Percentiles rank a stretch among this genome's conserved stretches.
phyloP scores from a whole-genome alignment of 2,329 filamentous ascomycete species.

The Cordyceps militaris region DNA sequence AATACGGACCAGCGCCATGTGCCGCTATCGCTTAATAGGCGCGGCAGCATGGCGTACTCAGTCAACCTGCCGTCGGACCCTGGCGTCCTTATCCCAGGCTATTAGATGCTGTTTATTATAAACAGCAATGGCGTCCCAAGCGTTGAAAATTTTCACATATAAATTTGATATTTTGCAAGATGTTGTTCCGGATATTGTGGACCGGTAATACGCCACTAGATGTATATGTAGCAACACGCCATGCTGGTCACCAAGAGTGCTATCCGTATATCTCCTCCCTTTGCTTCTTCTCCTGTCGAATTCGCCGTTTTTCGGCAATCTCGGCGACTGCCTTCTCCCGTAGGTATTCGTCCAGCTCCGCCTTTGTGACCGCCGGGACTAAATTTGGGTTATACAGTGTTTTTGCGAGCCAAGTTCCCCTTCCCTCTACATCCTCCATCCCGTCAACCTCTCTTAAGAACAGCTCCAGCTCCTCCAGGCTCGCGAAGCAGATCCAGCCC shows the following conservation, averaged over 20 bases:
- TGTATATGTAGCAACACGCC: not conserved
- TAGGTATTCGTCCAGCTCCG: conserved; percentile 7
- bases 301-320: conserved; percentile 3
- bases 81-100: too few relatives aligned
- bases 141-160: not conserved
- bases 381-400: conserved; percentile 1
- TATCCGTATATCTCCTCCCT: not conserved
- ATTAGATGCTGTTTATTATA: too few relatives aligned
- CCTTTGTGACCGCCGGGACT: conserved; percentile 1
- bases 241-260: not conserved
- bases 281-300: conserved; percentile 6
- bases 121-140: too few relatives aligned
- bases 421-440: not conserved
- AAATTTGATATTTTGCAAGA: not conserved
- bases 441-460: conserved; percentile 5
- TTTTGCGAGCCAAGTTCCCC: conserved; percentile 3
- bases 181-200: not conserved
- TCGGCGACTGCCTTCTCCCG: not conserved
- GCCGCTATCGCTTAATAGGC: too few relatives aligned
- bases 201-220: not conserved
- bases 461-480: not conserved
- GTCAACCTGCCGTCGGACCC: too few relatives aligned
- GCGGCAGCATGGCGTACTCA: too few relatives aligned
- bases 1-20: too few relatives aligned
- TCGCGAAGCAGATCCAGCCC: conserved; percentile 10